Conservation (phyloP, 768 basidiomycete genomes). For the Tricholoma sp. region DNA sequence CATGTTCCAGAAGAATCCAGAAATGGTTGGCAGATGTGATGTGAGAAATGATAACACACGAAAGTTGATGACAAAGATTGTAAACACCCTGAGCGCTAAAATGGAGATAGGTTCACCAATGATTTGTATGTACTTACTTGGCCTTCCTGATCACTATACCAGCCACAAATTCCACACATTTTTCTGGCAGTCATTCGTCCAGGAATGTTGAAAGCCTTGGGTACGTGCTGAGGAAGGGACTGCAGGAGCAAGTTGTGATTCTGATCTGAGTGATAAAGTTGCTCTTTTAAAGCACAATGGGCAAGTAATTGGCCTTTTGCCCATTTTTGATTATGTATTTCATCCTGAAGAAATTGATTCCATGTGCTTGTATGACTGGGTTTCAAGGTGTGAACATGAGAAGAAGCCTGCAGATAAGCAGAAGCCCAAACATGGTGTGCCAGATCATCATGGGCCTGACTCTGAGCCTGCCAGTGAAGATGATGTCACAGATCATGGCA, state of each 20-base stretch:
- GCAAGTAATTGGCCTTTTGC: conserved; percentile 17
- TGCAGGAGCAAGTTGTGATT: too few relatives aligned
- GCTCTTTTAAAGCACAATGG: conserved; percentile 14
- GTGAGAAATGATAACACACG: neutral
- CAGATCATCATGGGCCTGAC: too few relatives aligned
- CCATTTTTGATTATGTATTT: conserved; percentile 29
- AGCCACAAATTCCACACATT: conserved; percentile 21
- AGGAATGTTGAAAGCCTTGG: too few relatives aligned
- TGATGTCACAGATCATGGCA: too few relatives aligned
- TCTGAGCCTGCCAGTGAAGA: too few relatives aligned
- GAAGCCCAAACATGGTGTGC: too few relatives aligned
- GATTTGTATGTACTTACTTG: neutral
- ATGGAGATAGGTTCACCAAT: neutral
- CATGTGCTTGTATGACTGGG: neutral
- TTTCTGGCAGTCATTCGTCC: conserved; percentile 29
- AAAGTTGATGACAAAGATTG: neutral
- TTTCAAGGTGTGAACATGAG: too few relatives aligned
- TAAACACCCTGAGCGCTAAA: neutral
- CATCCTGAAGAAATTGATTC: conserved; percentile 2
- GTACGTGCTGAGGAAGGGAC: too few relatives aligned
- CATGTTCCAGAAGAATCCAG: conserved; percentile 17
- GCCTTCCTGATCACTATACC: neutral
- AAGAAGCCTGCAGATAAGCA: too few relatives aligned
- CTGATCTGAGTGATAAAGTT: conserved; percentile 19
- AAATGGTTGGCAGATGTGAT: too few relatives aligned